These are phyloP conservation scores for Dittrichia graveolens DNA, from an alignment of 129 eudicot genomes.

Conservation along the genomic window DNA sequence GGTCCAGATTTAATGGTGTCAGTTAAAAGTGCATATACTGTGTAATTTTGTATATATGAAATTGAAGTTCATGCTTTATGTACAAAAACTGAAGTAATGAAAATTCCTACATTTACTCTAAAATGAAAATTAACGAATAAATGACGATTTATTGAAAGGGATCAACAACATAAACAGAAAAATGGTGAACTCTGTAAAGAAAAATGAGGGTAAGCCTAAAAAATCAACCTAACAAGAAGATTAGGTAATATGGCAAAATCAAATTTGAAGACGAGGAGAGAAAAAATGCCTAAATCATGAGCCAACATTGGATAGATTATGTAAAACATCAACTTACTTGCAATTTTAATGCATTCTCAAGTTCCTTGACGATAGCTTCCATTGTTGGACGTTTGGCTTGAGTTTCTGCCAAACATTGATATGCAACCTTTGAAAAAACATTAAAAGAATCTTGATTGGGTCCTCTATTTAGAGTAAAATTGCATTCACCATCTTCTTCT, in stretches of 20 bases:
- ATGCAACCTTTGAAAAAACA: not conserved
- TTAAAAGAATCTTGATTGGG: not conserved
- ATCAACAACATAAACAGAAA: not conserved
- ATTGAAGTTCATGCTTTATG: not conserved
- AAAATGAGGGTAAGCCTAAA: too few species aligned
- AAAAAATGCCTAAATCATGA: too few species aligned
- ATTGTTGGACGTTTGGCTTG: not conserved
- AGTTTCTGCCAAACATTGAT: not conserved
- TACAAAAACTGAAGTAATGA: not conserved
- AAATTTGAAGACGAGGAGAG: too few species aligned
- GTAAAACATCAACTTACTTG: not conserved
- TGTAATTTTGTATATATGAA: not conserved
- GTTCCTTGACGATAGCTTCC: not conserved
- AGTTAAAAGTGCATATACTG: not conserved
- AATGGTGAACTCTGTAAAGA: too few species aligned
- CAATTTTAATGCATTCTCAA: not conserved
- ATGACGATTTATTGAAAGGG: not conserved
- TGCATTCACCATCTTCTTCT: not conserved
- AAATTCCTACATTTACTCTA: too few species aligned
- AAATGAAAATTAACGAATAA: too few species aligned
- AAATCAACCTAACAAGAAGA: too few species aligned
- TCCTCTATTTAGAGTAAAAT: not conserved
- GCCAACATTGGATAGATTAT: too few species aligned
- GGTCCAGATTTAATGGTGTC: not conserved
- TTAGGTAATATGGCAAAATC: too few species aligned